These are phyloP conservation scores for Candida nanaspora DNA, from an alignment of 805 yeast species.

Conservation along the genomic window DNA sequence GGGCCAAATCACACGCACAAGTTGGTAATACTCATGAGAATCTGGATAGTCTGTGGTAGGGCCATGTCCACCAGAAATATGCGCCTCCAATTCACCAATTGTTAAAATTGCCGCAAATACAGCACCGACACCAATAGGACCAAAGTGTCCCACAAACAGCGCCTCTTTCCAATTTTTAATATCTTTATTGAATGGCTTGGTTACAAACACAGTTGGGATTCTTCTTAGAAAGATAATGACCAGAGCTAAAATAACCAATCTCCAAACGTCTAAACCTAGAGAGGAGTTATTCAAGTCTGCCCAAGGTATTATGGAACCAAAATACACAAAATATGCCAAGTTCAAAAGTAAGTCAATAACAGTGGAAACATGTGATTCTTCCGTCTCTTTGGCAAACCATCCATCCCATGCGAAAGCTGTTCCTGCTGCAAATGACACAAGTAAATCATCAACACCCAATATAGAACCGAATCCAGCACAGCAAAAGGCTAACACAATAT, in stretches of 20 bases:
- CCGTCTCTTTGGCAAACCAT: constrained; percentile 50
- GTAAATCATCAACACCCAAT: constrained; percentile 63
- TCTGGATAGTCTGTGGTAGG: constrained; percentile 25
- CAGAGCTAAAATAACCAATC: constrained; percentile 42
- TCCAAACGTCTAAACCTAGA: constrained; percentile 45
- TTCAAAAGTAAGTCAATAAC: constrained; percentile 60
- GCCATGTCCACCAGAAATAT: constrained; percentile 29
- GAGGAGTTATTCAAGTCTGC: constrained; percentile 40
- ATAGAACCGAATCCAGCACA: constrained; percentile 59
- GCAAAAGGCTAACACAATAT: constrained; percentile 45
- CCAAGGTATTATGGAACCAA: constrained; percentile 73
- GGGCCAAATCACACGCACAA: constrained; percentile 39
- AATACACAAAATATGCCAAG: constrained; percentile 59
- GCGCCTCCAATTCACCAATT: constrained; percentile 26
- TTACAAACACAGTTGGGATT: constrained; percentile 46
- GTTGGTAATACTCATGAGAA: constrained; percentile 18
- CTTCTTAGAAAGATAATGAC: constrained; percentile 45
- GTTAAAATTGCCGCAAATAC: constrained; percentile 29
- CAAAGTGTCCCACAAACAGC: constrained; percentile 65
- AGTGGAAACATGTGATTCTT: constrained; percentile 56
- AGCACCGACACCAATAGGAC: constrained; percentile 57
- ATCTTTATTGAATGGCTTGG: constrained; percentile 55
- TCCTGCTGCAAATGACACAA: constrained; percentile 70
- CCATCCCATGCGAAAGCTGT: constrained; percentile 73
- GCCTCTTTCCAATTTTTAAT: constrained; percentile 62